phyloP scores from a whole-genome alignment of 2,329 filamentous ascomycete genomes.

The Colletotrichum sp. region DNA sequence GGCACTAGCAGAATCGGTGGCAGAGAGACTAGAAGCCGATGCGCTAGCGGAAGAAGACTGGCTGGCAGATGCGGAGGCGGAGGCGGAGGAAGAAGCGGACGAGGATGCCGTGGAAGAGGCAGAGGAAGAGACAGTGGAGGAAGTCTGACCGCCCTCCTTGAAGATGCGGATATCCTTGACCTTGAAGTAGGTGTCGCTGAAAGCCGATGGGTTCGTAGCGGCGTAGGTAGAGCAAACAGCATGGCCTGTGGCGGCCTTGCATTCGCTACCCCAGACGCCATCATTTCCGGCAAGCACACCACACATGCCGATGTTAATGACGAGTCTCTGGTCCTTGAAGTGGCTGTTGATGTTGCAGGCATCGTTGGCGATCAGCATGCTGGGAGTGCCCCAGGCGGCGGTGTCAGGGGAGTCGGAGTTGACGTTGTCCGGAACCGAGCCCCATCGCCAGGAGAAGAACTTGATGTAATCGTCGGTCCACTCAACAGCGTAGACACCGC shows the following conservation, averaged over 20 bases:
- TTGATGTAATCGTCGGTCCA: constrained; percentile 46
- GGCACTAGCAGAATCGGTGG: neutral
- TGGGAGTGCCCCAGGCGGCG: constrained; percentile 66
- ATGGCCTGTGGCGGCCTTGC: constrained; percentile 26
- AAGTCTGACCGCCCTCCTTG: constrained; percentile 20
- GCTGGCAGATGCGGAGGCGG: neutral
- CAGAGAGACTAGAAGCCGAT: neutral
- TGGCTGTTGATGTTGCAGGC: constrained; percentile 67
- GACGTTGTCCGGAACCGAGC: constrained; percentile 37
- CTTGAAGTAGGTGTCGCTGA: constrained; percentile 45
- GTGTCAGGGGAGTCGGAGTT: constrained; percentile 60
- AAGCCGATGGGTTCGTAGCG: constrained; percentile 36
- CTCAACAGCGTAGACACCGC: constrained; percentile 49
- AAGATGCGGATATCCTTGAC: constrained; percentile 47
- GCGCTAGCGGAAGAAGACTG: neutral
- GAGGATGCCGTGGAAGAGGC: neutral
- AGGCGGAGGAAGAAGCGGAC: neutral
- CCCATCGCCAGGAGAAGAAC: constrained; percentile 42
- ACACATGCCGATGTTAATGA: constrained; percentile 78
- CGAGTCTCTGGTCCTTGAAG: constrained; percentile 72
- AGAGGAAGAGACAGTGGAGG: neutral
- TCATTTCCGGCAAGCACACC: constrained; percentile 67
- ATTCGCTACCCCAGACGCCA: constrained; percentile 31
- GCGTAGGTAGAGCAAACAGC: constrained; percentile 41
- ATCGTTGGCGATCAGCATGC: constrained; percentile 61